Evolutionary conservation across 164 flowering plant genomes (phyloP).

Genomic region (Platanus orientalis): DNA sequence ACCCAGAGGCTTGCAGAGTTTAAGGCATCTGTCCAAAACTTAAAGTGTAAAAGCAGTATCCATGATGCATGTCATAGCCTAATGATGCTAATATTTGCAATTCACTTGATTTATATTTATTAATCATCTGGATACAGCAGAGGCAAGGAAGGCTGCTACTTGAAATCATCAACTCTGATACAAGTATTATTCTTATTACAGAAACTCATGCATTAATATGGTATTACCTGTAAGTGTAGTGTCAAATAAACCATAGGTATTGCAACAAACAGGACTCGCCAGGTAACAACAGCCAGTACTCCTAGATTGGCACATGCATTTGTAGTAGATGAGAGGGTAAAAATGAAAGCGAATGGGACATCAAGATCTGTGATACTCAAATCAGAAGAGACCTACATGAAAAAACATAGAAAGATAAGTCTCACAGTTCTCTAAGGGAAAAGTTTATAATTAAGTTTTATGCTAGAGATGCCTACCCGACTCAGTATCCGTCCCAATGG

Average conservation of each 20-base stretch:
- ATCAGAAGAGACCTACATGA: conserved; percentile 64
- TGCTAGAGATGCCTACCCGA: conserved; percentile 34
- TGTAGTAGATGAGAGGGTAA: conserved; percentile 38
- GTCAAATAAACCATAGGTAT: conserved; percentile 50
- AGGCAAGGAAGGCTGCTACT: too few species aligned
- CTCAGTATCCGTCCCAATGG: conserved; percentile 49
- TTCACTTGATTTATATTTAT: too few species aligned
- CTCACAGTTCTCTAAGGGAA: not conserved
- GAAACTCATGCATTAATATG: too few species aligned
- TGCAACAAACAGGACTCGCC: conserved; percentile 64
- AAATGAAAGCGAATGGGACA: conserved; percentile 34
- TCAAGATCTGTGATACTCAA: conserved; percentile 61
- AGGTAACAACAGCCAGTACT: conserved; percentile 55
- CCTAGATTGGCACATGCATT: conserved; percentile 38
- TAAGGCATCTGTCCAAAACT: too few species aligned
- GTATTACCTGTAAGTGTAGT: conserved; percentile 52
- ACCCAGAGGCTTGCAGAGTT: too few species aligned
- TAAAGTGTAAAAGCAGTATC: too few species aligned
- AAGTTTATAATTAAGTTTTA: not conserved
- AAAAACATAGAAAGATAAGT: not conserved
- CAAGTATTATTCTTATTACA: too few species aligned
- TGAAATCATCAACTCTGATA: too few species aligned
- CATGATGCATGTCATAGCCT: too few species aligned
- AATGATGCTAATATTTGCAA: too few species aligned
- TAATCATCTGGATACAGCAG: too few species aligned